Base-by-base conservation (phyloP, 345 rosid species). In the Cochlearia excelsa region DNA sequence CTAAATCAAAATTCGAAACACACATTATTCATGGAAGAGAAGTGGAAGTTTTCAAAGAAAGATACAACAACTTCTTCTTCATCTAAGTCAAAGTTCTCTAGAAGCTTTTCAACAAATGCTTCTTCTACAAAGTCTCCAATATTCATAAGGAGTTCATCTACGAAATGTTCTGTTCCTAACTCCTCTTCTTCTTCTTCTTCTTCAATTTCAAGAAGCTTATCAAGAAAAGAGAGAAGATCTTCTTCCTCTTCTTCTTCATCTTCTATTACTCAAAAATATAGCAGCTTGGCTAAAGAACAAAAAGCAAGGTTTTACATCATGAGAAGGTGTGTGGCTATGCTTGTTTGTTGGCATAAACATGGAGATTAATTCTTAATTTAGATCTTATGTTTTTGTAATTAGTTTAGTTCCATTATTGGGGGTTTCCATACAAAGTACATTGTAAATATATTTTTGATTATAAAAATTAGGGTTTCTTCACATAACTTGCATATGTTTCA, bases 301-400 rank as follows among this genome's bases (percentile, higher is more conserved):
- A 92, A 92, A 78, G 88, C 98, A 3, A 84, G 88, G 75, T 88
- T 92, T 69, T 92, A 92, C 68, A 88, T 92, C 77, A 92, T 92
- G 90, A 83, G 95, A 68, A 79, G 96, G 59, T 92, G 98, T 74
- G 95, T 92, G 60, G 95, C 98, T 42, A 92, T 92, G 98, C 98
- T 92, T 65, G 96, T 86, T 71, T 88, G 96, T 49, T 92, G 98
- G 98, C 93, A 86, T 66, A 92, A 86, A 56, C 95, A 92, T 73
- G 88, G 95, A 4, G 98, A 92, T 37, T 37, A 33, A 33, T 79
- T 71, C 87, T 62, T 84, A 65, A 80, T 30, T 59, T 40, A 64
- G 40, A 66, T 66, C 58, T 35, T 31, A 0, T 4, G 50, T 53
- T 48, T 48, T 58, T 74, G 75, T 71, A 65, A 71, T 71, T 71